Evolutionary conservation across 768 basidiomycete species (phyloP), one percentile per base, ranked within the genome.

Genomic region (Hortiboletus campestris): DNA sequence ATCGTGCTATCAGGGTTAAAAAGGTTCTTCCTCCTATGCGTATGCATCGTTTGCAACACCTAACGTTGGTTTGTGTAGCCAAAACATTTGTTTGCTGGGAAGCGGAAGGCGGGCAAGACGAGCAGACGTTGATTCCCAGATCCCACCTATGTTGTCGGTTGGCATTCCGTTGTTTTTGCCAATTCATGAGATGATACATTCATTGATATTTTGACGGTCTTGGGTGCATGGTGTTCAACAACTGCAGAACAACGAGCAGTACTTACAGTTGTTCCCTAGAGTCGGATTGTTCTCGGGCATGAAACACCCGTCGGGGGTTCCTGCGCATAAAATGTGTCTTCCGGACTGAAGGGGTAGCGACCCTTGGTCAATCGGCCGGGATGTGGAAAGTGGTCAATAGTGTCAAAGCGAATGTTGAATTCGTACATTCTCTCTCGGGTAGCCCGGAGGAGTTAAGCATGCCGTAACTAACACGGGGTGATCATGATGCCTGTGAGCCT

Each of bases 101-200:
- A 94, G 72, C 84, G 91, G 62, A 88, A 91, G 69, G 82, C 74
- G 25, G 91, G 91, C 64, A 94, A 93, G 76, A 93, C 90, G 44
- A 78, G 83, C 69, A 83, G 91, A 70, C 78, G 88, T 70, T 90
- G 73, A 80, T 61, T 34, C 8, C 17, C 20, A 11, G 20, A 31
- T 44, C 17, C 2, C 34, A 16, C 54, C 43, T 44, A 22, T 49
- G 50, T 34, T 50, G 31, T 65, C 31, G 36, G 46, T 52, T 36
- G 50, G 43, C 44, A 39, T 55, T 14, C 35, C 39, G 10, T 29
- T 51, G 48, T 47, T 47, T 58, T 48, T 14, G 28, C 20, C 40
- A 6, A 34, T 56, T 32, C 34, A 41, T 14, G 46, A 38, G 44
- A 55, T 48, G 56, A 39, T 49, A 39, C 22, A 29, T 20, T 22